Base-by-base conservation (phyloP, 2,329 filamentous ascomycete genomes). In the Macrophomina phaseolina region DNA sequence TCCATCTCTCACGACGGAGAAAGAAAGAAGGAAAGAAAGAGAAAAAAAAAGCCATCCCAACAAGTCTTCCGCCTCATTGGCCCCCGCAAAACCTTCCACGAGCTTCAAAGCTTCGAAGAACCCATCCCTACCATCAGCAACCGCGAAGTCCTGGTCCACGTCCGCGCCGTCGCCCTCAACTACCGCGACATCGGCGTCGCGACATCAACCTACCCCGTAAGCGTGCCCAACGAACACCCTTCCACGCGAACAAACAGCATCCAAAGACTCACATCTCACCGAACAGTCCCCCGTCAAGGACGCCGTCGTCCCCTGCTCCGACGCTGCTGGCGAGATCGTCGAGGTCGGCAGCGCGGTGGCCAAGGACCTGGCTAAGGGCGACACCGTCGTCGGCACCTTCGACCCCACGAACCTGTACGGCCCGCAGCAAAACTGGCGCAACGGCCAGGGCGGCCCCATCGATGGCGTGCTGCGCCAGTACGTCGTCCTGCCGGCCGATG, bases 401-500 rank as follows among this genome's bases (percentile, higher is more conserved):
- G 56, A 61, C 5, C 28, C 56, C 1, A 61, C 69, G 65, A 8
- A 28, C 8, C 38, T 72, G 56, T 64, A 45, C 40, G 7, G 63
- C 64, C 42, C 40, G 60, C 36, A 65, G 69, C 58, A 63, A 66
- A n/a, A 55, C 46, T 14, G 40, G 38, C 30, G n/a, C 23, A 63
- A 14, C 28, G 42, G 68, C 2, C 64, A 67, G 16, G 77, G 79
- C 2, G 76, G 76, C 0, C 38, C 58, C 3, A 64, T 70, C 2
- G 78, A 82, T 52, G 83, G 83, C 0, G 76, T 81, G 0, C 70
- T 85, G 14, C 70, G 78, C 14, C 77, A 81, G 34, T 83, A 82
- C 67, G 74, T 81, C 12, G 76, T 79, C 1, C 76, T 85, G 34
- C 78, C 81, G 0, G 79, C 75, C 14, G 68, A 79, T 65, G 72